Percentiles rank a stretch among this genome's conserved stretches.
Evolutionary conservation across 129 eudicot genomes (phyloP).

Genomic region (Flaveria linearis): DNA sequence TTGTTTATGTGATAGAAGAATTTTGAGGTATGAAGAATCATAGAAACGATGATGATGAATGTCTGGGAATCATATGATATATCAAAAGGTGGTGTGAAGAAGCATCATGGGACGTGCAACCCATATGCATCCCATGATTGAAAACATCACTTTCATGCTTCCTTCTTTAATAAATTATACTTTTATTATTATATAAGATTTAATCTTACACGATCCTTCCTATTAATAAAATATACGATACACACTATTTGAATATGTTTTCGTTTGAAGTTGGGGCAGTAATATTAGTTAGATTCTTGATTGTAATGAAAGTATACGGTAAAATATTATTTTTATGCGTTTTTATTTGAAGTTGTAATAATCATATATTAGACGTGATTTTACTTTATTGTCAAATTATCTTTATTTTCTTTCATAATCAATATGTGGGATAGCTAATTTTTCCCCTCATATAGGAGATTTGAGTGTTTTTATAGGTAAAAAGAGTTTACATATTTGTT

Average conservation of each 20-base stretch:
- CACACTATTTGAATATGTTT: background rate
- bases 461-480: too few relatives aligned
- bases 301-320: background rate
- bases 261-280: background rate
- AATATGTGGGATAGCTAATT: too few relatives aligned
- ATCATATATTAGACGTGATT: background rate
- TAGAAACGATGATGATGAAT: conserved; percentile 9
- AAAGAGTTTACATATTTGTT: too few relatives aligned
- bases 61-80: conserved; percentile 26
- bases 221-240: background rate
- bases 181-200: conserved; percentile 5
- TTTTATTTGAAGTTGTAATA: too few relatives aligned
- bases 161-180: background rate
- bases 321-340: too few relatives aligned
- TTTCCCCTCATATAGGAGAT: background rate
- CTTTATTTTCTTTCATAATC: too few relatives aligned
- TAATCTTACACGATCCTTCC: conserved; percentile 18
- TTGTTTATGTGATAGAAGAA: conserved; percentile 5
- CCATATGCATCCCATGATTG: conserved; percentile 44
- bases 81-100: conserved; percentile 25
- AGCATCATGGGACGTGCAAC: conserved; percentile 45
- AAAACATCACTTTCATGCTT: conserved; percentile 12
- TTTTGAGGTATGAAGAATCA: conserved; percentile 28
- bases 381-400: background rate
- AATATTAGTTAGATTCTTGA: background rate